Conservation (phyloP, 805 yeast species). For the Metahyphopichia silvanorum region DNA sequence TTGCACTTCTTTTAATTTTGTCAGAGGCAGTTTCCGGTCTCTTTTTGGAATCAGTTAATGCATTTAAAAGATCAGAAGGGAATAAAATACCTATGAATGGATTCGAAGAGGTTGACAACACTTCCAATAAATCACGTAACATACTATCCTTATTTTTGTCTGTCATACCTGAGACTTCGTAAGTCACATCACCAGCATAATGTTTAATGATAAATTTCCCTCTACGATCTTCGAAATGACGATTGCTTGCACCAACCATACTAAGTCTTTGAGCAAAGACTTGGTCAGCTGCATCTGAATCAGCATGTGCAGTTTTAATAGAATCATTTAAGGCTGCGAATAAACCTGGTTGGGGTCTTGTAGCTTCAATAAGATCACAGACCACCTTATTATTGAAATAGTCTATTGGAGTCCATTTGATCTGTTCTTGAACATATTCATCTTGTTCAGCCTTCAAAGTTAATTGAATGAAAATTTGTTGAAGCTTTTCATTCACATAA, state of each 20-base stretch:
- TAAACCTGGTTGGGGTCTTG: conserved; percentile 87
- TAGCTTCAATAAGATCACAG: conserved; percentile 91
- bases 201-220: conserved; percentile 88
- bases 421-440: conserved; percentile 91
- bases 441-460: conserved; percentile 97
- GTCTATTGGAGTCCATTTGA: conserved; percentile 96
- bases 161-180: conserved; percentile 85
- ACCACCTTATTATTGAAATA: conserved; percentile 95
- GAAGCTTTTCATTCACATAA: conserved; percentile 92
- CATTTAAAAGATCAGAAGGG: conserved; percentile 34
- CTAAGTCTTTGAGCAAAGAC: conserved; percentile 90
- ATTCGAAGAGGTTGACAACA: conserved; percentile 70
- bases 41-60: conserved; percentile 53
- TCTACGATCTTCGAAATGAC: conserved; percentile 86
- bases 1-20: conserved; percentile 89
- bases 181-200: conserved; percentile 98
- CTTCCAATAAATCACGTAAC: conserved; percentile 80
- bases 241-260: conserved; percentile 70
- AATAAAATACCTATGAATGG: conserved; percentile 56
- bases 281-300: conserved; percentile 93
- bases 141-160: conserved; percentile 96
- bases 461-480: conserved; percentile 93
- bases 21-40: conserved; percentile 97
- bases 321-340: conserved; percentile 97
- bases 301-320: conserved; percentile 98